These are phyloP conservation scores for Paraconiothyrium sp. DNA, from an alignment of 2,329 filamentous ascomycete genomes.

Conservation along the genomic window DNA sequence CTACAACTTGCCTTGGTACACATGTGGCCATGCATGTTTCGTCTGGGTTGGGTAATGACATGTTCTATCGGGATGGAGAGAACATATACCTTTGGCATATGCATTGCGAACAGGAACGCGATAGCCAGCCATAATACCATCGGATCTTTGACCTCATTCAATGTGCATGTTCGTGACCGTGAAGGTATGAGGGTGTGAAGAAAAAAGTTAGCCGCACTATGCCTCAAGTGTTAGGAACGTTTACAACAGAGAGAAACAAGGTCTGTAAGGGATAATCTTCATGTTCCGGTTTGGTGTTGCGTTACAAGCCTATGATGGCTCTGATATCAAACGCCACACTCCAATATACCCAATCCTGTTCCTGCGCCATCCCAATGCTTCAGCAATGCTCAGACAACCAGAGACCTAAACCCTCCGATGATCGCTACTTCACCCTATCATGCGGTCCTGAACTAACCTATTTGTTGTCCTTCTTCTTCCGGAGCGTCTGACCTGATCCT, in stretches of 20 bases:
- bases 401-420: too few species aligned
- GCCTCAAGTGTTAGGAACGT: background rate
- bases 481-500: conserved; percentile 83
- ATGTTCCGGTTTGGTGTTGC: background rate
- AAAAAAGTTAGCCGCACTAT: background rate
- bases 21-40: too few species aligned
- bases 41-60: too few species aligned
- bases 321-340: conserved; percentile 29
- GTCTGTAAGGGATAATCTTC: background rate
- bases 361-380: conserved; percentile 40
- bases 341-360: conserved; percentile 20
- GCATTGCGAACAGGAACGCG: conserved; percentile 1
- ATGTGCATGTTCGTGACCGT: background rate
- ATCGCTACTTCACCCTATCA: background rate
- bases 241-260: background rate
- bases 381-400: conserved; percentile 12
- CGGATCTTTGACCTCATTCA: background rate
- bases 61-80: background rate
- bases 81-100: background rate
- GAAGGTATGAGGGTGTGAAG: background rate
- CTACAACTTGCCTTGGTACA: too few species aligned
- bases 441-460: conserved; percentile 21
- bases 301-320: conserved; percentile 1
- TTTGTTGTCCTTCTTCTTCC: conserved; percentile 73
- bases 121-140: background rate